These are phyloP conservation scores for Scutellaria baicalensis DNA, from an alignment of 257 asterid genomes.

Conservation along the genomic window DNA sequence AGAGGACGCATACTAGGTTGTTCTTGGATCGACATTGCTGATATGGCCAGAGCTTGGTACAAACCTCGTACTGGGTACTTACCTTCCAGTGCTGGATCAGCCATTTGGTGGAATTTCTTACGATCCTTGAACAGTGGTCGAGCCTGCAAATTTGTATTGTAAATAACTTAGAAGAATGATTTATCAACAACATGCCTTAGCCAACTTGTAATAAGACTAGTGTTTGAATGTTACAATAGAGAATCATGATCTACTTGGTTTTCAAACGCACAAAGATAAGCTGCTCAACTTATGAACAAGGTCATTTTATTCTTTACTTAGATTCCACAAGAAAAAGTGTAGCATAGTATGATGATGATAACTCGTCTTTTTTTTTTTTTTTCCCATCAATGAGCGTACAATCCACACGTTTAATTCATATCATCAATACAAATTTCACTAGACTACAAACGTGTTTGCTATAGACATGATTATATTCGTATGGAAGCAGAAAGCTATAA, in stretches of 20 bases:
- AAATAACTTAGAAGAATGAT: not conserved
- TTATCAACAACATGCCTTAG: not conserved
- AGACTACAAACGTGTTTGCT: not conserved
- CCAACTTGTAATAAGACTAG: not conserved
- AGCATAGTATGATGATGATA: too few species aligned
- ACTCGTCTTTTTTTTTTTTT: too few species aligned
- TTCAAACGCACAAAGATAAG: too few species aligned
- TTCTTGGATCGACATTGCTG: conserved; percentile 70
- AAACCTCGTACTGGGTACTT: conserved; percentile 47
- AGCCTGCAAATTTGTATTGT: conserved; percentile 32
- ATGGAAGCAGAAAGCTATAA: not conserved
- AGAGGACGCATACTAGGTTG: conserved; percentile 46
- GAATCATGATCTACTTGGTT: too few species aligned
- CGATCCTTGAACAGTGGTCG: conserved; percentile 61
- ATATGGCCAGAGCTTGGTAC: conserved; percentile 62
- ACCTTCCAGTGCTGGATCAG: conserved; percentile 56
- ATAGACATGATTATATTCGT: not conserved
- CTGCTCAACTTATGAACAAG: not conserved
- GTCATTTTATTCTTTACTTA: not conserved
- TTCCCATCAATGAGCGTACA: too few species aligned
- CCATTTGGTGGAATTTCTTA: conserved; percentile 51
- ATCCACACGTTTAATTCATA: too few species aligned
- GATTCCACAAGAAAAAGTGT: too few species aligned
- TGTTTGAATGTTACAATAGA: too few species aligned
- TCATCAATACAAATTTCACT: not conserved